Evolutionary conservation across 23 red algal species (phyloP).

Genomic region (Cyanidiococcus yangmingshanensis): DNA sequence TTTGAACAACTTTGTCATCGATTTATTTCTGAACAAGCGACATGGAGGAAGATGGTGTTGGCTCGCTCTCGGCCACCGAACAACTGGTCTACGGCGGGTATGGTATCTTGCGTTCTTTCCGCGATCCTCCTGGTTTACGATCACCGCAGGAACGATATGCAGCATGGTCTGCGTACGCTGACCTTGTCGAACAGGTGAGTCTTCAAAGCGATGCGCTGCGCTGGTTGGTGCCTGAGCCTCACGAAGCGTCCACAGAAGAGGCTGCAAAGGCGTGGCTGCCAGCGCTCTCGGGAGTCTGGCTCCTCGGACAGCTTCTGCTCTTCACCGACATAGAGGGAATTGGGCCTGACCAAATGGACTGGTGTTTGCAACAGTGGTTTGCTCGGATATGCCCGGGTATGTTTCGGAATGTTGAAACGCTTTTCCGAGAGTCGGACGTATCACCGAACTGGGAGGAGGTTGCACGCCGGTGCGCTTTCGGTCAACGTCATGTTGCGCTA

Average conservation of each 20-base stretch:
- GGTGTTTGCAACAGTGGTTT: background rate
- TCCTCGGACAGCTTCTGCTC: background rate
- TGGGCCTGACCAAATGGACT: background rate
- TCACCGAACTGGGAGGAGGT: background rate
- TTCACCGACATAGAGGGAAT: background rate
- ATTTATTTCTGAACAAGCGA: no score
- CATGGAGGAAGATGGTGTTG: no score
- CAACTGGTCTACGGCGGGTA: background rate
- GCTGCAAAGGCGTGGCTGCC: background rate
- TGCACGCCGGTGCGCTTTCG: background rate
- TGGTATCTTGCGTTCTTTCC: background rate
- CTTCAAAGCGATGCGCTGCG: background rate
- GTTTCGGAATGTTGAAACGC: background rate
- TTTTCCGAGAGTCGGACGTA: background rate
- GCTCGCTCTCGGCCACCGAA: background rate
- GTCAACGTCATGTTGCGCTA: background rate
- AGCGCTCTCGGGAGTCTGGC: background rate
- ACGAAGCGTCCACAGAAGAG: background rate
- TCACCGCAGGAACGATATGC: background rate
- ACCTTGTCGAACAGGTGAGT: background rate
- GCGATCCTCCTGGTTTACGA: background rate
- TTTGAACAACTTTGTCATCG: no score
- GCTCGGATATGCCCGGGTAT: background rate
- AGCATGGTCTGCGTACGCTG: background rate
- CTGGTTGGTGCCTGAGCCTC: background rate